Evolutionary conservation across 257 asterid species (phyloP).

Genomic region (Osmanthus fragrans): DNA sequence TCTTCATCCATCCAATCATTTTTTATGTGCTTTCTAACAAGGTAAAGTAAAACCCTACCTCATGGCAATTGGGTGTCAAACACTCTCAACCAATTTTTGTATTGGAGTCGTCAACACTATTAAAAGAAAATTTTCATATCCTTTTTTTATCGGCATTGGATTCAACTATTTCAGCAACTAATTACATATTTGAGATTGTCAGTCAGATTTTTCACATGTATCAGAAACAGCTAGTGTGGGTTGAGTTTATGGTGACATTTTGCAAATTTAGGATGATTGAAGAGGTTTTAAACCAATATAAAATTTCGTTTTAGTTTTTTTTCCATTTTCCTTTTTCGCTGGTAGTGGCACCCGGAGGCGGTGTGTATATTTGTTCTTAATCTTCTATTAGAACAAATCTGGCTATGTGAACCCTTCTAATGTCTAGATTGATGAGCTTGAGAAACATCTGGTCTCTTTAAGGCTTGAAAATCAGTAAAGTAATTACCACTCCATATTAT

Average conservation of each 20-base stretch:
- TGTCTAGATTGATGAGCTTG: background rate
- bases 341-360: background rate
- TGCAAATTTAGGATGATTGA: background rate
- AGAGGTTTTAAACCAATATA: background rate
- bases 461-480: background rate
- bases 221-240: background rate
- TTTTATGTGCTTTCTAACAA: background rate
- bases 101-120: background rate
- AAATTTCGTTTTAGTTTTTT: background rate
- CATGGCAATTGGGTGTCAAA: background rate
- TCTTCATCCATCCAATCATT: background rate
- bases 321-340: background rate
- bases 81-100: background rate
- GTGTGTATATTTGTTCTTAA: background rate
- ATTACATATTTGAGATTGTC: background rate
- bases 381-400: background rate
- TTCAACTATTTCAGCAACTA: background rate
- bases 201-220: background rate
- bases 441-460: background rate
- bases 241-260: background rate
- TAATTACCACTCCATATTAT: background rate
- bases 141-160: background rate
- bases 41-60: background rate
- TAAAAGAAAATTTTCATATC: background rate
- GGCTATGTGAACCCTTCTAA: background rate